Base-by-base conservation (phyloP, 2,329 filamentous ascomycete species). In the Pezicula radicicola region DNA sequence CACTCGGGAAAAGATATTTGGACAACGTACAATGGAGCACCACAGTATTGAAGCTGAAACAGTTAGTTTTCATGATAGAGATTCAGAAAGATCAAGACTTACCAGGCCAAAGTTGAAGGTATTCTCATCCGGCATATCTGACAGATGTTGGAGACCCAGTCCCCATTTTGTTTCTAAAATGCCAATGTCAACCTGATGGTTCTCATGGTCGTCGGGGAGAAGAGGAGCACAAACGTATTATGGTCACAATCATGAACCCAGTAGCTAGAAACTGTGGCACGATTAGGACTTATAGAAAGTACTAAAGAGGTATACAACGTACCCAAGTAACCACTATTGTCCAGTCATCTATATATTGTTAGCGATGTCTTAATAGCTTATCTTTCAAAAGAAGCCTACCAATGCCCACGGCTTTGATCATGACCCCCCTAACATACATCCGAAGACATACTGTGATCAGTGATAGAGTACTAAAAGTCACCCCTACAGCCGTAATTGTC, bases 81-180 rank as follows among this genome's bases (percentile, higher is more conserved):
- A 19, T 6, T 37, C n/a, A 4, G n/a, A 10, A 40, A 15, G 15
- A n/a, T 9, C 9, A 21, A n/a, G 7, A 55, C 62, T 60, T 53
- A 69, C 68, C 21, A 72, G 57, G n/a, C 68, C 68, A 57, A 75
- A 75, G 35, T 66, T 62, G 39, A 66, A 66, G 12, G 71, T 41
- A 46, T 75, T 73, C 33, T 71, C 54, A 0, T 30, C 15, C 0
- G 73, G 73, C 56, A 75, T 65, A 42, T 74, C 69, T 1, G 63
- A 53, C 3, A 72, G 54, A 9, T 60, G 52, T 37, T 59, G 58
- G 1, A 75, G 55, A 4, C 72, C 73, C 0, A 75, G 64, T 0
- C 73, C 73, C 66, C 68, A 75, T 71, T 66, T 72, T 40, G 73
- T 72, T 56, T 75, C 72, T 75, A 45, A n/a, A 4, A 33, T 13